A percentile compares a stretch with the other conserved stretches of the same genome.
Conservation (phyloP, 306 rosid genomes). For the Sophora flavescens region DNA sequence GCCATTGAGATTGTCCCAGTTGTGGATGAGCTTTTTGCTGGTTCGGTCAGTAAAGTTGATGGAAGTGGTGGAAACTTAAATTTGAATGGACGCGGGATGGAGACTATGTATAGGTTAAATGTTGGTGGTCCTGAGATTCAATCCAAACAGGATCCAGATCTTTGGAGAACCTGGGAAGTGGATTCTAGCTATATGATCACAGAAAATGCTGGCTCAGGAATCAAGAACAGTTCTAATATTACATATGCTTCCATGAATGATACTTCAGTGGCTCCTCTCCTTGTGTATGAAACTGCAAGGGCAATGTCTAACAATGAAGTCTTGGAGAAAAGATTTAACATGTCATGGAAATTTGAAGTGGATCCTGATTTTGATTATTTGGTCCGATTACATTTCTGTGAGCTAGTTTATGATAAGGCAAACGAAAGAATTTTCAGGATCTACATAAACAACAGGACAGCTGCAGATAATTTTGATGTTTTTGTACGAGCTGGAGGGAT, state of each 20-base stretch:
- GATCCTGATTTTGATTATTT: conserved; percentile 89
- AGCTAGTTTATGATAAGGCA: conserved; percentile 64
- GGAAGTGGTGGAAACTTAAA: conserved; percentile 66
- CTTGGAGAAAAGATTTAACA: conserved; percentile 87
- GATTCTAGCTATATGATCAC: conserved; percentile 91
- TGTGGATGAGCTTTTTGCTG: conserved; percentile 60
- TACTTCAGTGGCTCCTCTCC: conserved; percentile 81
- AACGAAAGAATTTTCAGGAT: conserved; percentile 83
- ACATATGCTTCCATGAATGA: conserved; percentile 77
- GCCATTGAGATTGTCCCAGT: conserved; percentile 83
- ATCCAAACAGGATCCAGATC: conserved; percentile 65
- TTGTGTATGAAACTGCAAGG: conserved; percentile 87
- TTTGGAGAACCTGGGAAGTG: conserved; percentile 87
- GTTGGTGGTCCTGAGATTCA: conserved; percentile 86
- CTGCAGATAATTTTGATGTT: conserved; percentile 76
- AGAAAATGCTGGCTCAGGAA: conserved; percentile 74
- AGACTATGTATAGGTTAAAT: conserved; percentile 89
- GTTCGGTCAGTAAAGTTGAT: conserved; percentile 72
- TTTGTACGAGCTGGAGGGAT: conserved; percentile 76
- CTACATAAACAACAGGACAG: conserved; percentile 89
- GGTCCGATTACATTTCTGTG: conserved; percentile 91
- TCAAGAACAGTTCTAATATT: conserved; percentile 67
- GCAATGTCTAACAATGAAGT: conserved; percentile 77
- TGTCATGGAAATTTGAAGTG: conserved; percentile 95
- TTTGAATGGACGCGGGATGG: conserved; percentile 66